These are phyloP conservation scores for Metschnikowia dekortorum DNA, from an alignment of 805 yeast genomes.

Conservation along the genomic window DNA sequence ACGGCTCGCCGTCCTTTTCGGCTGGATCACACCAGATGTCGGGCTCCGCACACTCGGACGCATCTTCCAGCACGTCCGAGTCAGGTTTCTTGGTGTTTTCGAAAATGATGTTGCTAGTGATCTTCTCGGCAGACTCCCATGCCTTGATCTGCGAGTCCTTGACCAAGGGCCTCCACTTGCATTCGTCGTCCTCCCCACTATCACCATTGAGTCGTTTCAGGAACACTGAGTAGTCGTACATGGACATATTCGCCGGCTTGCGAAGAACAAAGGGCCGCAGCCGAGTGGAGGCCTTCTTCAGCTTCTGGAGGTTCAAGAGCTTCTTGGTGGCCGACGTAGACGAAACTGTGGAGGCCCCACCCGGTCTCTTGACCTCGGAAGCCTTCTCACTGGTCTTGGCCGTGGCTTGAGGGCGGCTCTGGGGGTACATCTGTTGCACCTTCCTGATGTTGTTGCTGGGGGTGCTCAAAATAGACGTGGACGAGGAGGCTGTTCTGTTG, in stretches of 20 bases:
- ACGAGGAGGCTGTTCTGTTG: conserved; percentile 34
- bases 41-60: conserved; percentile 3
- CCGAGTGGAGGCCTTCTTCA: conserved; percentile 23
- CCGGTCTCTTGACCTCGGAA: conserved; percentile 6
- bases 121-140: conserved; percentile 43
- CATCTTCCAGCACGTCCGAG: conserved; percentile 8
- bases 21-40: conserved; percentile 4
- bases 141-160: conserved; percentile 41
- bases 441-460: conserved; percentile 39
- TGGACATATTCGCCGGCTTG: conserved; percentile 28
- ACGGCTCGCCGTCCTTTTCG: not conserved
- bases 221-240: conserved; percentile 37
- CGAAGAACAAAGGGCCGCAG: conserved; percentile 25
- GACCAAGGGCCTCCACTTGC: conserved; percentile 26
- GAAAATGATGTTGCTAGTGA: conserved; percentile 33
- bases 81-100: conserved; percentile 24
- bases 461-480: conserved; percentile 36
- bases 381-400: conserved; percentile 2
- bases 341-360: conserved; percentile 10
- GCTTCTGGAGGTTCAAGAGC: conserved; percentile 36
- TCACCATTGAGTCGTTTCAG: not conserved
- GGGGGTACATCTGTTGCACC: conserved; percentile 23
- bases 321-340: conserved; percentile 32
- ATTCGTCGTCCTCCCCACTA: conserved; percentile 1
- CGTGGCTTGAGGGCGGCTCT: conserved; percentile 5